Evolutionary conservation across 805 yeast genomes (phyloP), one percentile per base, ranked within the genome.

Genomic region (Priceomyces castillae): DNA sequence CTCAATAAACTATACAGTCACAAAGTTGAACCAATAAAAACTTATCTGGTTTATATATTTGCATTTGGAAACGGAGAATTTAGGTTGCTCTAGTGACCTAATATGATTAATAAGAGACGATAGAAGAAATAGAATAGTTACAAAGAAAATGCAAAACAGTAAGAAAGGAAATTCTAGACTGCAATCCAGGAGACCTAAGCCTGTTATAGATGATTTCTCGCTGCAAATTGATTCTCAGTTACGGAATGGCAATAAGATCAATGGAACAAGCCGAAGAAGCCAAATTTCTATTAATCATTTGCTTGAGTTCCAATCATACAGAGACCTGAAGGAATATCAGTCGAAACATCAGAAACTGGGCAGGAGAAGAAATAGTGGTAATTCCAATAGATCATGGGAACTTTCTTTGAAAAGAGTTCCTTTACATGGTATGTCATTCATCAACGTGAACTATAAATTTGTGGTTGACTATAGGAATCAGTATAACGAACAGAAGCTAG

Each of bases 391-490:
- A 6, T 19, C 41, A 23, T 33, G 42, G 18, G 44, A 36, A 20
- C 35, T 39, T 33, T 39, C 39, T 30, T 36, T 46, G 30, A 49
- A 50, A 12, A 65, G 59, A 41, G 60, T 81, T 5, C 79, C 76
- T 46, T 61, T 86, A 14, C 73, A 73, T 4, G 92, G 92, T 0
- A 77, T 81, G 65, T 69, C 78, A 2, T 86, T 80, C 51, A 83
- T 89, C 46, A 94, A 92, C 58, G 92, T 90, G 16, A 84, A 86
- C 59, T 90, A 84, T 59, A 79, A 88, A 52, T 85, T 94, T 54
- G 77, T 92, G 15, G 86, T 92, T n/a, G 86, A 87, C 52, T 71
- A 77, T 39, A 59, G 80, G 33, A 70, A 74, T 31, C 76, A 76
- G 36, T 84, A 80, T 55, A 58, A 66, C 19, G 66, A 77, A 7